These are phyloP conservation scores for Lumnitzera racemosa DNA, from an alignment of 345 rosid species.

Conservation along the genomic window DNA sequence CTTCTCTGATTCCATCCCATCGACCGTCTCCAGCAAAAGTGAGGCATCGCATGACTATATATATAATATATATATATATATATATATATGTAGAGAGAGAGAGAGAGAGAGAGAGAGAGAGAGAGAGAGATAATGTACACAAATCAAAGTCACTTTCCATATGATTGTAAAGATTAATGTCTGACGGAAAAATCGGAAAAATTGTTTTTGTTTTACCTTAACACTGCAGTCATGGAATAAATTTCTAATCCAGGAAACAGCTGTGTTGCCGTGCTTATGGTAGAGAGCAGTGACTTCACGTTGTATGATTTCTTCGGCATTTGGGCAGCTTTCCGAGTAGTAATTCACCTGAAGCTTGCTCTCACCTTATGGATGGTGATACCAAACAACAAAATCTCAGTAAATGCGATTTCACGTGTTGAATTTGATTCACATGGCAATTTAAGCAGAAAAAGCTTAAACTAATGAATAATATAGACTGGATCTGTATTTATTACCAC, in stretches of 20 bases:
- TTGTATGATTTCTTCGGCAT: conserved; percentile 75
- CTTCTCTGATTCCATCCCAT: conserved; percentile 57
- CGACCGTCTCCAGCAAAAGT: conserved; percentile 44
- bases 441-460: too few species aligned
- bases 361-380: conserved; percentile 21
- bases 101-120: too few species aligned
- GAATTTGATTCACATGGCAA: not conserved
- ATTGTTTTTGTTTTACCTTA: conserved; percentile 22
- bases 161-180: not conserved
- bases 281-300: conserved; percentile 56
- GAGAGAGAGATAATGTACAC: not conserved
- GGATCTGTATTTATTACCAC: too few species aligned
- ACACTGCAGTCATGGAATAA: conserved; percentile 85
- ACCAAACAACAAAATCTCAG: too few species aligned
- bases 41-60: conserved; percentile 80
- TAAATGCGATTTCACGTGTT: not conserved
- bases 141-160: not conserved
- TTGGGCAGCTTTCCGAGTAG: conserved; percentile 61
- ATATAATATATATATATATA: not conserved
- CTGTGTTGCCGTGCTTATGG: conserved; percentile 75
- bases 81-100: too few species aligned
- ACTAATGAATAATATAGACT: too few species aligned
- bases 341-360: conserved; percentile 55
- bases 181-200: not conserved
- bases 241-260: conserved; percentile 86